Evolutionary conservation across 805 yeast genomes (phyloP).

Genomic region (Candida ficus): DNA sequence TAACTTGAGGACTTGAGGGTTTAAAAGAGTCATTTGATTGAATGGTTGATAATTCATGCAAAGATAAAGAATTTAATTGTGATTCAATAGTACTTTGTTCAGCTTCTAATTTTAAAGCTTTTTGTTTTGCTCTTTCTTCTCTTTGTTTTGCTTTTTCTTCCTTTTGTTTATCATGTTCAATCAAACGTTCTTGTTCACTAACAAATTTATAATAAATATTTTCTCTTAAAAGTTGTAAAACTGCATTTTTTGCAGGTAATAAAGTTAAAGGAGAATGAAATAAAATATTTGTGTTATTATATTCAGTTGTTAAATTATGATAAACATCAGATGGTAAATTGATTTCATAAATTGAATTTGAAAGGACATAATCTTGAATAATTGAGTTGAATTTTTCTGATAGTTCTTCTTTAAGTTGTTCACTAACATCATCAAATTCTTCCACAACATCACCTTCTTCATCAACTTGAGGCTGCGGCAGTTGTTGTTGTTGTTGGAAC

Average conservation of each 20-base stretch:
- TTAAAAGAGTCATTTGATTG: constrained; percentile 3
- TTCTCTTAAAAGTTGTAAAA: constrained; percentile 28
- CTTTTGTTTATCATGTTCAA: constrained; percentile 7
- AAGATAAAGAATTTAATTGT: background rate
- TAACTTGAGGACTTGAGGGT: constrained; percentile 5
- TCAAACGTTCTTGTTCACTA: constrained; percentile 17
- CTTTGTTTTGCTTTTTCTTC: background rate
- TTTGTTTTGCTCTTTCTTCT: background rate
- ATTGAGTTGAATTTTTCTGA: constrained; percentile 34
- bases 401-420: constrained; percentile 19
- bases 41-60: background rate
- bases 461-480: background rate
- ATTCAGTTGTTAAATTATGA: constrained; percentile 26
- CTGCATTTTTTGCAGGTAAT: constrained; percentile 27
- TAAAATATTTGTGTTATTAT: constrained; percentile 21
- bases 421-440: constrained; percentile 18
- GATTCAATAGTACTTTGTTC: background rate
- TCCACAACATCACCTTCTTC: constrained; percentile 7
- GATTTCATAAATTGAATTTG: constrained; percentile 42
- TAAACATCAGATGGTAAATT: constrained; percentile 40
- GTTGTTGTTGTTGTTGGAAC: background rate
- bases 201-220: constrained; percentile 29
- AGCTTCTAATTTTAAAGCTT: background rate
- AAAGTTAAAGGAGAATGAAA: constrained; percentile 29
- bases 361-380: constrained; percentile 34